Percentiles rank a stretch among this genome's conserved stretches.
Conservation (phyloP, 2,329 filamentous ascomycete species). For the Coniella vitis region DNA sequence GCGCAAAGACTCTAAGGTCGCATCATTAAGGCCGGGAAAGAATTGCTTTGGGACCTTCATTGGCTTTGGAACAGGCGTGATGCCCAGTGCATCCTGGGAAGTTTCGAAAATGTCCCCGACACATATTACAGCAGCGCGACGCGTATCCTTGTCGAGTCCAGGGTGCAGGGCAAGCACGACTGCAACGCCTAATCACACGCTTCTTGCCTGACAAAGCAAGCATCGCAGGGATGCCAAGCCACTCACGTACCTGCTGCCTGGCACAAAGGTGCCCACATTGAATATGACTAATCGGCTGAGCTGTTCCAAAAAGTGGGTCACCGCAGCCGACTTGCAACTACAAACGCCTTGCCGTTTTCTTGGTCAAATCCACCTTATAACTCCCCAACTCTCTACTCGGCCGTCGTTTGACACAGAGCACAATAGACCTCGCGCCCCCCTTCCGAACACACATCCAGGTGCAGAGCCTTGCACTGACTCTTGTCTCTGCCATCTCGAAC, state of each 20-base stretch:
- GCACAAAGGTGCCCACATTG: not conserved
- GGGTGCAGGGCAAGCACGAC: constrained; percentile 7
- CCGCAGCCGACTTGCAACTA: not conserved
- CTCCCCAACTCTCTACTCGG: not conserved
- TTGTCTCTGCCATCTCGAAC: too few relatives aligned
- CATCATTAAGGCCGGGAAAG: too few relatives aligned
- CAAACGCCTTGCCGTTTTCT: not conserved
- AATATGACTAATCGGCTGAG: not conserved
- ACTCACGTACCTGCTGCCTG: not conserved
- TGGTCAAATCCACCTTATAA: not conserved
- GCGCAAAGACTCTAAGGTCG: not conserved
- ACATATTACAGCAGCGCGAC: not conserved
- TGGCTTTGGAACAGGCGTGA: too few relatives aligned
- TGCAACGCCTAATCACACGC: constrained; percentile 11
- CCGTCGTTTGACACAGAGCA: too few relatives aligned
- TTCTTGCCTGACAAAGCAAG: not conserved
- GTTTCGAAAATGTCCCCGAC: not conserved
- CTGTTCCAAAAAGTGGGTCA: not conserved
- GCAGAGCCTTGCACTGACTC: too few relatives aligned
- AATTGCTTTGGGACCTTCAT: too few relatives aligned
- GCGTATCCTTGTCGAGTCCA: constrained; percentile 10
- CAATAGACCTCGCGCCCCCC: too few relatives aligned
- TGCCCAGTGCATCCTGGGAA: not conserved
- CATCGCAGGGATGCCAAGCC: not conserved
- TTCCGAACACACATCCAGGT: too few relatives aligned